Base-by-base conservation (phyloP, 352 stramenopile species). In the Elongisporangium undulatum region DNA sequence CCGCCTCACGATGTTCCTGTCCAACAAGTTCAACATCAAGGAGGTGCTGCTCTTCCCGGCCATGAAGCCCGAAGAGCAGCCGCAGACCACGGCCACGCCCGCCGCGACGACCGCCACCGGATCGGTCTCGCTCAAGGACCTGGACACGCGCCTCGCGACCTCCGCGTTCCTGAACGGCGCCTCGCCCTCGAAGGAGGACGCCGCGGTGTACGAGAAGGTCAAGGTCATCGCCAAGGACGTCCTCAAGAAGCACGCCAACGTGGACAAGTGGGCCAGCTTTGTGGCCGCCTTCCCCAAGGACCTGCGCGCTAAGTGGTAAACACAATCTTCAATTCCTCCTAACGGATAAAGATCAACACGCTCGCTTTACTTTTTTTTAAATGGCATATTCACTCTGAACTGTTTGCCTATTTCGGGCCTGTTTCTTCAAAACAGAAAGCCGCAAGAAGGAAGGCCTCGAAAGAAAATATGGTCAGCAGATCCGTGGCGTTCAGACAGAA, bases 31-130 rank as follows among this genome's bases (percentile, higher is more conserved):
- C 58, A 91, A 92, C 70, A 91, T 94, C 77, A 99, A 99, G 86
- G 97, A 99, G 77, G 97, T 99, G 48, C 75, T 99, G 62, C 79
- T 99, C 13, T 99, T 99, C 81, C 97, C 97, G 48, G 97, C 97
- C 51, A 99, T 99, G 97, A 99, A 99, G 79, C 97, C 97, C 16
- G 84, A 97, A 29, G 83, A 93, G 66, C 80, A 92, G 67, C 63
- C 69, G 53, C 59, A 63, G 29, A 9, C 5, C 9, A 41, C 29
- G 29, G 13, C 5, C 29, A 55, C 56, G 49, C 41, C 62, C 19
- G 41, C 69, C 24, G 63, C 48, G 20, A 54, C 55, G 4, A 58
- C 62, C 7, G 54, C 61, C 23, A 60, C 72, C 41, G 78, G 71
- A 19, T 85, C 75, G 49, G 72, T 88, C 39, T 68, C 68, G 19